phyloP scores from a whole-genome alignment of 1,284 basidiomycete genomes.

The Boletus smithii region DNA sequence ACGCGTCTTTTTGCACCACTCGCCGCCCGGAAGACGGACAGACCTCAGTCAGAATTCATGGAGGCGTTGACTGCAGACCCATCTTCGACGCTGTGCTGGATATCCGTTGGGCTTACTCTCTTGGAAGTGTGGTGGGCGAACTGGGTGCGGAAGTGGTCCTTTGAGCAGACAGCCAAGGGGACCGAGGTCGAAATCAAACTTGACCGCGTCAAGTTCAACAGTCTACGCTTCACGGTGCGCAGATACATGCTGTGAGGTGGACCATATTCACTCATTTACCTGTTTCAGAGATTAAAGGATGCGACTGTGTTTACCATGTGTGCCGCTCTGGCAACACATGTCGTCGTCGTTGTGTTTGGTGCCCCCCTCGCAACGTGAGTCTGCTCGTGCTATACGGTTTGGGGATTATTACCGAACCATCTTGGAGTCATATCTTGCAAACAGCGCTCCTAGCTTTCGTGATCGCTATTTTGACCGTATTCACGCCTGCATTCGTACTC shows the following conservation, averaged over 20 bases:
- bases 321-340: conserved; percentile 47
- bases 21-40: conserved; percentile 41
- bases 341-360: conserved; percentile 65
- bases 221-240: conserved; percentile 20
- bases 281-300: conserved; percentile 36
- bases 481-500: conserved; percentile 69
- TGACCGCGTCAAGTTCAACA: conserved; percentile 37
- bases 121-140: conserved; percentile 74
- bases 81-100: conserved; percentile 55
- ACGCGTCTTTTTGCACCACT: conserved; percentile 43
- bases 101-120: conserved; percentile 54
- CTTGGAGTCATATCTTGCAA: conserved; percentile 45
- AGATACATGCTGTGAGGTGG: conserved; percentile 32
- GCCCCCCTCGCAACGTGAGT: conserved; percentile 65
- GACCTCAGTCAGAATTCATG: conserved; percentile 64
- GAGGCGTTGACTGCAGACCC: conserved; percentile 66
- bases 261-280: conserved; percentile 5
- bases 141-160: conserved; percentile 57
- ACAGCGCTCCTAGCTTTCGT: conserved; percentile 71
- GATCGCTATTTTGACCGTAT: conserved; percentile 64
- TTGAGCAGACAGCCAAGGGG: conserved; percentile 31
- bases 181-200: conserved; percentile 39
- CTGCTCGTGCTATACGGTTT: conserved; percentile 1
- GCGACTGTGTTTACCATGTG: conserved; percentile 55
- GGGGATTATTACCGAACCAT: conserved; percentile 12